Evolutionary conservation across 805 yeast species (phyloP), one percentile per base, ranked within the genome.

Genomic region (Ogataea nitratoaversa): DNA sequence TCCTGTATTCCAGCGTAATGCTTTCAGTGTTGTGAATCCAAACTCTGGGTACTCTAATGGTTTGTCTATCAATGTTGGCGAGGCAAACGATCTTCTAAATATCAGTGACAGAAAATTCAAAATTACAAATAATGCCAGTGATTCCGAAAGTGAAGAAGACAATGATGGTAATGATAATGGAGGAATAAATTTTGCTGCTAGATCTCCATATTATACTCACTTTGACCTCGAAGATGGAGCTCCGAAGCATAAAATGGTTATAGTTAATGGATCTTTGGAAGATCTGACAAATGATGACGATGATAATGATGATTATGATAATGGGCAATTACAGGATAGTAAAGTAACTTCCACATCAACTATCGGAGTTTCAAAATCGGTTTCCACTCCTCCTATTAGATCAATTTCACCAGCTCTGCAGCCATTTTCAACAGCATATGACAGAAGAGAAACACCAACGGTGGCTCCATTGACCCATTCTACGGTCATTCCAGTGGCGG

Each of bases 361-460:
- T 9, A 8, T 27, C 14, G 14, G 14, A 5, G 14, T 9, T 27
- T 5, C 29, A 5, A 27, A 13, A 27, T n/a, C n/a, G n/a, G 14
- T 8, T 13, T 38, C 44, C 11, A 37, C 37, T 32, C 30, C 42
- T 20, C 39, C 42, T 22, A 18, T 23, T 28, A 36, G 32, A 27
- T n/a, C 43, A 5, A 17, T 30, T 17, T 30, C 29, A 11, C 30
- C 37, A 6, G n/a, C 19, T 34, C 19, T 25, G 12, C 25, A 31
- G 19, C 16, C 19, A n/a, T 18, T 19, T 5, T 31, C 30, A 20
- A 20, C 30, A 14, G 19, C 58, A 3, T 68, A 70, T 46, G 74
- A 70, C 43, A 57, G 73, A 38, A 45, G 73, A 36, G 69, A 65
- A 27, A 59, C 57, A 22, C 64, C 63, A 3, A 49, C 53, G 3